Conservation (phyloP, 2,329 filamentous ascomycete genomes). For the Basipetospora chlamydospora region DNA sequence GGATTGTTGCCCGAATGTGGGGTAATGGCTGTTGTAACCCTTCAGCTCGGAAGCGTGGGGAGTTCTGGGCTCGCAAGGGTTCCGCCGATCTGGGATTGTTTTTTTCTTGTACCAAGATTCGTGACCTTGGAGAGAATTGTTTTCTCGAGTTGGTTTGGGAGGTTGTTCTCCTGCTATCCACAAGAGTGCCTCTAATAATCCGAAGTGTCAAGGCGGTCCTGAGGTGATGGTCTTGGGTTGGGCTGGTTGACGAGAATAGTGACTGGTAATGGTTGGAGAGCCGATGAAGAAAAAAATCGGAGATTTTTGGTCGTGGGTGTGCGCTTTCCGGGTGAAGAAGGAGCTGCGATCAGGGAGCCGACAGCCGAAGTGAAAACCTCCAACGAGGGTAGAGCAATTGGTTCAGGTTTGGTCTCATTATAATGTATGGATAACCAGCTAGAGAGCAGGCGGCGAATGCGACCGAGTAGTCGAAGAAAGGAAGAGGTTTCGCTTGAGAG, state of each 20-base stretch:
- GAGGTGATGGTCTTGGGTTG: background rate
- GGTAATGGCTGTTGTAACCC: too few species aligned
- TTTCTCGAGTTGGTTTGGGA: too few species aligned
- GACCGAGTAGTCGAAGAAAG: slow-evolving; percentile 1
- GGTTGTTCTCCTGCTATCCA: too few species aligned
- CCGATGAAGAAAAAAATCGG: background rate
- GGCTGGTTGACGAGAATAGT: background rate
- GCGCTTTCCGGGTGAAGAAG: background rate
- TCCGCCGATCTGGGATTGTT: too few species aligned
- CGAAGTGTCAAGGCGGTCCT: slow-evolving; percentile 3
- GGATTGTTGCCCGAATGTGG: slow-evolving; percentile 3
- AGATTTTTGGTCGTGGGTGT: background rate
- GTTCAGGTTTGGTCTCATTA: slow-evolving; percentile 23
- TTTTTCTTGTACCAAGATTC: too few species aligned
- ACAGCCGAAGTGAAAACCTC: slow-evolving; percentile 24
- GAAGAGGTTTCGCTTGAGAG: slow-evolving; percentile 6
- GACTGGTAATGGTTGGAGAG: too few species aligned
- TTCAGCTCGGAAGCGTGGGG: slow-evolving; percentile 5
- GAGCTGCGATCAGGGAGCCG: slow-evolving; percentile 20
- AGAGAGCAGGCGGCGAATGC: background rate
- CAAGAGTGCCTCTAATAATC: too few species aligned
- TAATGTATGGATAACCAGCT: slow-evolving; percentile 11
- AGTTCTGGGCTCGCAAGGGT: slow-evolving; percentile 6
- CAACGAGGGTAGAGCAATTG: slow-evolving; percentile 23
- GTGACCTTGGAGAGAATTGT: too few species aligned